Evolutionary conservation across 768 basidiomycete genomes (phyloP), one percentile per base, ranked within the genome.

Genomic region (Panaeolus papilionaceus): DNA sequence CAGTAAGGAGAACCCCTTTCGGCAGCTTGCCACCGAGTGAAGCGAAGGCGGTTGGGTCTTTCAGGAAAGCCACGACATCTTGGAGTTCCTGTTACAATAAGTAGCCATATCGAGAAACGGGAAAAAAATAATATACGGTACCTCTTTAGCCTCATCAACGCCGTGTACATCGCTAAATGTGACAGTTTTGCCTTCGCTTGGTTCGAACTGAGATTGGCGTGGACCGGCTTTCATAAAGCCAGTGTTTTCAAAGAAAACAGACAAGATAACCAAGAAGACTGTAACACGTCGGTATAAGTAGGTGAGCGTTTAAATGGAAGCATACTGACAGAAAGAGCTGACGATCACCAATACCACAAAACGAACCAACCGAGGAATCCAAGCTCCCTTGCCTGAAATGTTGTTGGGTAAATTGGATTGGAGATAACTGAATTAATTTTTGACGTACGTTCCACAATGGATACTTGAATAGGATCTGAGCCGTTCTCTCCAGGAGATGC

Each of bases 81-180:
- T 93, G 89, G 38, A 98, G 84, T 84, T 96, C 96, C 92, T 95
- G 72, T 40, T 61, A 40, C 44, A 39, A 64, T n/a, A 62, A 16
- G n/a, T 28, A 63, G 18, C 49, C 6, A 38, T 40, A 4, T 38
- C 38, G 14, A 26, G 11, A 58, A n/a, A 61, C 58, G 33, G 16
- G 54, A 62, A 38, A 20, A 38, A 63, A 8, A 10, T 9, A 39
- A 10, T 39, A 44, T 20, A 40, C 16, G 14, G 18, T 63, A 92
- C 96, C 75, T 92, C 89, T 79, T 99, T 99, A 40, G 93, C 98
- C 79, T 99, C 98, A 72, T 99, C 98, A 33, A 97, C 92, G 38
- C 98, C 98, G 71, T 99, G 96, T 5, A 99, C 96, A 78, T 99
- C 98, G 69, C 88, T 90, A 75, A 99, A 99, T 73, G 88, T 96